Base-by-base conservation (phyloP, 768 basidiomycete species). In the Naganishia vaughanmartiniae region DNA sequence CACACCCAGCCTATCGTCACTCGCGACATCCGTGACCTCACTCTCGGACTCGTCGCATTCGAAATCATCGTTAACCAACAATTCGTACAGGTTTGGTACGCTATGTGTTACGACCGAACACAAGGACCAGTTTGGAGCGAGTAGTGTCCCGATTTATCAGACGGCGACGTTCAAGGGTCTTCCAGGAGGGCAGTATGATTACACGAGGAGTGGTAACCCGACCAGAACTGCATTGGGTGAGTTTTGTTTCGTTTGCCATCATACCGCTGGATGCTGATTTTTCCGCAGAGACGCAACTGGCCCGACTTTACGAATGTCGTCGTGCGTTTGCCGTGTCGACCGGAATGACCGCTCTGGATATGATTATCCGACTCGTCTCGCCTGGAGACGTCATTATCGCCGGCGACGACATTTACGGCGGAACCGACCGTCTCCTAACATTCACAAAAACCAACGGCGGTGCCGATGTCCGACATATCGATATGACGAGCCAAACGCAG, bases 81-180 rank as follows among this genome's bases (percentile, higher is more conserved):
- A 45, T 9, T 53, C 65, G 12, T 51, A 53, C 39, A 15, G 65
- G 1, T 66, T 66, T 19, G 46, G 48, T 21, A 53, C 48, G 30
- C 48, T 54, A 31, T 66, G 65, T 54, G 80, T 80, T 15, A 75
- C 79, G 67, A 79, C 82, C 14, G 78, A 80, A 31, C 90, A 89
- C 83, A 94, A 95, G 81, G 95, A 99, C 83, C 95, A 97, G 83
- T 90, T 93, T 80, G 93, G 93, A 24, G 89, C 91, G 70, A 92
- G 90, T 75, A 90, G 90, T 9, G 92, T 97, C 0, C 96, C 96
- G 26, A 98, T 99, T 82, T 99, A 98, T 83, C 96, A 98, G 83
- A 90, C 93, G 0, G 88, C 96, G 10, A 99, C 96, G 0, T 98
- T 99, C 87, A 98, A 98, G 83, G 96, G 95, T 55, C 83, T 95